Base-by-base conservation (phyloP, 2,329 filamentous ascomycete genomes). In the Orbilia quercus region DNA sequence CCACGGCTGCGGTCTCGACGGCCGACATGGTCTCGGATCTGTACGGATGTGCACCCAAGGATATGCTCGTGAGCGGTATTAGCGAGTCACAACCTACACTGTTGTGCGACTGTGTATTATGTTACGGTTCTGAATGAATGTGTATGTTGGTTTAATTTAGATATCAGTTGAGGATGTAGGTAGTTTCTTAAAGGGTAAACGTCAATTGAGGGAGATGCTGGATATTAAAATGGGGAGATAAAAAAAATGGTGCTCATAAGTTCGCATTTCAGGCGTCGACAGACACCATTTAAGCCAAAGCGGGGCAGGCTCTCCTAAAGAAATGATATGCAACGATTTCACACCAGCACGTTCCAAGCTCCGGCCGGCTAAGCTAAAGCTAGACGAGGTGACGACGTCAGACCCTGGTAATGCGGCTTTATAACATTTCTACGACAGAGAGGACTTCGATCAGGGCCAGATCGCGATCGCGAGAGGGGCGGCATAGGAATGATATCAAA, bases 381-480 rank as follows among this genome's bases (percentile, higher is more conserved):
- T 55, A 48, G 31, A 70, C 48, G 48, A 40, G 50, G 50, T 71
- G 55, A 71, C 66, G 66, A 71, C n/a, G n/a, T n/a, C 66, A 71
- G 51, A 44, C 47, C 36, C 50, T 25, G 53, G 58, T 57, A 53
- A 63, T 57, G n/a, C 22, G 45, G 47, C 50, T 31, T 31, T 31
- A 4, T 31, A 5, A 5, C 28, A 31, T 9, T 31, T 31, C 28
- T 31, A n/a, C 20, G 40, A 31, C 48, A 42, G 11, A 11, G 40
- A 23, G n/a, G n/a, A 22, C 28, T n/a, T 38, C 53, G 36, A 59
- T 55, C 6, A 40, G 42, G 23, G 25, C 16, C 22, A 31, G 20
- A 55, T 48, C 47, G 38, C 22, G 28, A 63, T 70, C 31, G 22
- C 16, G 42, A 57, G 2, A 11, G 20, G 18, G 3, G 5, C 44